A percentile compares a stretch with the other conserved stretches of the same genome.
phyloP scores from a whole-genome alignment of 148 eudicot species.

The Vaccinium corymbosum region DNA sequence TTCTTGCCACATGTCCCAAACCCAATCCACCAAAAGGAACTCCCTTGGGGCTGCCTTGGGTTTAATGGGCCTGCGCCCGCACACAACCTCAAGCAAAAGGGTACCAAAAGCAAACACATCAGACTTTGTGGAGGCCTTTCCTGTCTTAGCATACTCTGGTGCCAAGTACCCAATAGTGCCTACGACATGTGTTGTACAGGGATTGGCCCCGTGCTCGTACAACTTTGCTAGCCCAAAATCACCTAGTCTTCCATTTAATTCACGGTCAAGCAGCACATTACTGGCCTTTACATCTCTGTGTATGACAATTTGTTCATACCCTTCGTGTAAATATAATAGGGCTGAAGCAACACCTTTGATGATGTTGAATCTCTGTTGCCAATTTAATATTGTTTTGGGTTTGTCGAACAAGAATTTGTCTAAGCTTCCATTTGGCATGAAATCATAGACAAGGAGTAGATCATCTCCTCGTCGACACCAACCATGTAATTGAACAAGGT shows the following conservation, averaged over 20 bases:
- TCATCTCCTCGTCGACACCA: conserved; percentile 47
- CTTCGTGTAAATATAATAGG: conserved; percentile 49
- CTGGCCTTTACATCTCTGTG: conserved; percentile 65
- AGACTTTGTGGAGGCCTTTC: conserved; percentile 45
- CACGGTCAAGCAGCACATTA: conserved; percentile 53
- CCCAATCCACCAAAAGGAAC: conserved; percentile 33
- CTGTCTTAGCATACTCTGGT: conserved; percentile 43
- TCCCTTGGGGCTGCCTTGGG: conserved; percentile 26
- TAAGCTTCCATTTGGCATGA: conserved; percentile 61
- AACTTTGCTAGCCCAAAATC: conserved; percentile 62
- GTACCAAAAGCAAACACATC: conserved; percentile 53
- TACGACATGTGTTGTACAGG: conserved; percentile 44
- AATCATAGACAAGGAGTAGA: conserved; percentile 52
- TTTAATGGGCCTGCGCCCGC: conserved; percentile 45
- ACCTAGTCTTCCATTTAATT: conserved; percentile 51
- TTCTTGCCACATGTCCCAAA: conserved; percentile 19
- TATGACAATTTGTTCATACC: conserved; percentile 49
- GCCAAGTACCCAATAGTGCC: conserved; percentile 64
- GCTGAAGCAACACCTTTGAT: conserved; percentile 53
- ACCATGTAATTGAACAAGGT: conserved; percentile 41
- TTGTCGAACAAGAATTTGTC: conserved; percentile 38
- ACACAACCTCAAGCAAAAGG: conserved; percentile 38
- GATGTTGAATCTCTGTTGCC: conserved; percentile 45
- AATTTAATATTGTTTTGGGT: conserved; percentile 18
- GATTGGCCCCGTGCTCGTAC: conserved; percentile 54